Evolutionary conservation across 1,284 basidiomycete species (phyloP).

Genomic region (Ustilago loliicola): DNA sequence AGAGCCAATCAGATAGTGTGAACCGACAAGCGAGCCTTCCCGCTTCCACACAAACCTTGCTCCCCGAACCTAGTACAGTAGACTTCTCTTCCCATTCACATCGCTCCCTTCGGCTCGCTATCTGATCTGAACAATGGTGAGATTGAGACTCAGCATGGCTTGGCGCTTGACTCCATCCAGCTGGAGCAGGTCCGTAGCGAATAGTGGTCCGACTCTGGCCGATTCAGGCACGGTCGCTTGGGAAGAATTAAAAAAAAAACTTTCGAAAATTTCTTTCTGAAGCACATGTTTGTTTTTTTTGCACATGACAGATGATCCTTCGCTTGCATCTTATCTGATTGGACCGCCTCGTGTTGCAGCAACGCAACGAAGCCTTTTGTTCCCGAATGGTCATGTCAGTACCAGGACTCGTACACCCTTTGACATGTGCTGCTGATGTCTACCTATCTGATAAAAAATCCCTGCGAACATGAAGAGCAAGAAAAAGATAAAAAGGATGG

Average conservation of each 20-base stretch:
- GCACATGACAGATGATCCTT: neutral
- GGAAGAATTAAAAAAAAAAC: constrained; percentile 5
- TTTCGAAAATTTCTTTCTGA: neutral
- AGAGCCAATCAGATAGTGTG: constrained; percentile 3
- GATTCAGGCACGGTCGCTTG: neutral
- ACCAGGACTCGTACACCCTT: neutral
- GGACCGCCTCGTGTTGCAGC: neutral
- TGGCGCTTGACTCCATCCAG: neutral
- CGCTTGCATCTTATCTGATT: constrained; percentile 36
- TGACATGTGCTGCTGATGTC: neutral
- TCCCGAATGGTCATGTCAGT: neutral
- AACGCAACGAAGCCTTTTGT: neutral
- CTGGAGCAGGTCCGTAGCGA: neutral
- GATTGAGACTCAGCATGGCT: constrained; percentile 5
- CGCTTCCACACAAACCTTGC: neutral
- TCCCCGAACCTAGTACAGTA: neutral
- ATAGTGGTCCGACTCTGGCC: constrained; percentile 7
- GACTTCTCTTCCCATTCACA: neutral
- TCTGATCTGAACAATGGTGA: constrained; percentile 10
- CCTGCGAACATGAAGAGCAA: neutral
- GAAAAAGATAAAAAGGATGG: neutral
- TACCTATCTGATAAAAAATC: neutral
- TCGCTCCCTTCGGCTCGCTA: constrained; percentile 1
- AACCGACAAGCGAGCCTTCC: neutral
- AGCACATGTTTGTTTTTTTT: constrained; percentile 12